Evolutionary conservation across 2,329 filamentous ascomycete genomes (phyloP).

Genomic region (Colletotrichum sansevieriae): DNA sequence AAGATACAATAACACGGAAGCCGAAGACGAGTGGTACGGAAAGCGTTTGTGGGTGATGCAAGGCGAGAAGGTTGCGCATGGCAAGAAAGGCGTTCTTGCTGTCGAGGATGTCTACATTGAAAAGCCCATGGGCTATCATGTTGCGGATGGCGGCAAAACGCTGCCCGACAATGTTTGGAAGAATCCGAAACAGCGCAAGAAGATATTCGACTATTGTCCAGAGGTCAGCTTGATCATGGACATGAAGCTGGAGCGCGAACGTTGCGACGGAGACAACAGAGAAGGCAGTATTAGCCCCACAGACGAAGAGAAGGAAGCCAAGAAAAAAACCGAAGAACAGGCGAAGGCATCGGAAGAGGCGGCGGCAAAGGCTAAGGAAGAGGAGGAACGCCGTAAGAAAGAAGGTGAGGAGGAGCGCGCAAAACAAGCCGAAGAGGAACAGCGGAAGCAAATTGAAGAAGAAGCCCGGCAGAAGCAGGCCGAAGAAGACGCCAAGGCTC

Average conservation of each 20-base stretch:
- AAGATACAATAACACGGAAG: slow-evolving; percentile 62
- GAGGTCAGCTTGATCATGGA: slow-evolving; percentile 68
- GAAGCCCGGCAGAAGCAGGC: slow-evolving; percentile 13
- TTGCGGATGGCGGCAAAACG: slow-evolving; percentile 57
- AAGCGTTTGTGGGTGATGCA: slow-evolving; percentile 61
- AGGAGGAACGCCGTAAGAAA: slow-evolving; percentile 28
- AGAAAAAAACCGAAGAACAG: slow-evolving; percentile 35
- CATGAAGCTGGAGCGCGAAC: slow-evolving; percentile 67
- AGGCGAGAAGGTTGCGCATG: slow-evolving; percentile 61
- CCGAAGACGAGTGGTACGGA: slow-evolving; percentile 70
- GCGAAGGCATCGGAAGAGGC: slow-evolving; percentile 26
- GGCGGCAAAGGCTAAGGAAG: not conserved
- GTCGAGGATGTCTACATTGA: slow-evolving; percentile 64
- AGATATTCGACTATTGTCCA: slow-evolving; percentile 68
- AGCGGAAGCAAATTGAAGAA: not conserved
- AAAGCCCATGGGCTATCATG: slow-evolving; percentile 68
- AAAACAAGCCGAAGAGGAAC: slow-evolving; percentile 17
- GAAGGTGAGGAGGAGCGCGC: slow-evolving; percentile 23
- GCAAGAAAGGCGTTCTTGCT: slow-evolving; percentile 57
- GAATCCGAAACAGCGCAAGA: slow-evolving; percentile 55
- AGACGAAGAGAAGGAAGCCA: slow-evolving; percentile 34
- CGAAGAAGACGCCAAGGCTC: slow-evolving; percentile 2
- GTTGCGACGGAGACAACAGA: slow-evolving; percentile 55
- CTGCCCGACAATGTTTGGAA: slow-evolving; percentile 63
- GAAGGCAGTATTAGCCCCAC: slow-evolving; percentile 45